These are phyloP conservation scores for Ophiobolus disseminans DNA, from an alignment of 2,329 filamentous ascomycete genomes.

Conservation along the genomic window DNA sequence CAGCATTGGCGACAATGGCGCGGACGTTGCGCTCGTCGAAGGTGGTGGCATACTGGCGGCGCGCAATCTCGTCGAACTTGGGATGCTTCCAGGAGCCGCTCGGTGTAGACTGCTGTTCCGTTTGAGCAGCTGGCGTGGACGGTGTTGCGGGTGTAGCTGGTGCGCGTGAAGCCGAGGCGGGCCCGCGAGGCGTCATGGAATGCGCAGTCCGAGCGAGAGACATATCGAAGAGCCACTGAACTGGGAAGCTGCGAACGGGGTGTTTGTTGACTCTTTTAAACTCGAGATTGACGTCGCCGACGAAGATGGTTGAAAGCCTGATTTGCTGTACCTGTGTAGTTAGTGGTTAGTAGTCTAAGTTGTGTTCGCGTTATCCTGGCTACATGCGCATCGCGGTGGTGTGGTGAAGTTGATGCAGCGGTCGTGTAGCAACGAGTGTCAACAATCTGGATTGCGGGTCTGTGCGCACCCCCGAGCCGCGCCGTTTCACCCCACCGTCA, in stretches of 20 bases:
- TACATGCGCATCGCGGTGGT: not conserved
- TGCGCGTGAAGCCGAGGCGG: constrained; percentile 1
- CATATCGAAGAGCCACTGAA: constrained; percentile 18
- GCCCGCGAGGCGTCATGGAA: not conserved
- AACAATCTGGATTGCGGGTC: constrained; percentile 1
- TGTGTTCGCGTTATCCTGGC: not conserved
- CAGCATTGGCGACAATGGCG: constrained; percentile 72
- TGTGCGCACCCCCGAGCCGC: not conserved
- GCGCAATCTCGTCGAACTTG: constrained; percentile 83
- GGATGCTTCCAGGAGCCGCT: constrained; percentile 91
- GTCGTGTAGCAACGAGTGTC: constrained; percentile 14
- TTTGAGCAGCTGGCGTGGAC: constrained; percentile 35
- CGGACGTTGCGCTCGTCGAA: constrained; percentile 81
- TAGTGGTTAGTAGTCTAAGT: constrained; percentile 33
- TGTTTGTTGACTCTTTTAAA: not conserved
- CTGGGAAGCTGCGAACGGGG: not conserved
- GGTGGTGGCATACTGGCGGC: constrained; percentile 76
- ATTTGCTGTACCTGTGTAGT: constrained; percentile 27
- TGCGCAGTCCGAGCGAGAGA: constrained; percentile 24
- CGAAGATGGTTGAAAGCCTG: not conserved
- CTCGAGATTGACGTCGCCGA: not conserved
- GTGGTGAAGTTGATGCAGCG: constrained; percentile 3
- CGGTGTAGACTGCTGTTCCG: constrained; percentile 39
- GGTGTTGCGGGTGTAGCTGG: constrained; percentile 32
- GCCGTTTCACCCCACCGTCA: constrained; percentile 13